A percentile compares a stretch with the other conserved stretches of the same genome.
These are phyloP conservation scores for Pleurotus djamor DNA, from an alignment of 768 basidiomycete genomes.

Conservation along the genomic window DNA sequence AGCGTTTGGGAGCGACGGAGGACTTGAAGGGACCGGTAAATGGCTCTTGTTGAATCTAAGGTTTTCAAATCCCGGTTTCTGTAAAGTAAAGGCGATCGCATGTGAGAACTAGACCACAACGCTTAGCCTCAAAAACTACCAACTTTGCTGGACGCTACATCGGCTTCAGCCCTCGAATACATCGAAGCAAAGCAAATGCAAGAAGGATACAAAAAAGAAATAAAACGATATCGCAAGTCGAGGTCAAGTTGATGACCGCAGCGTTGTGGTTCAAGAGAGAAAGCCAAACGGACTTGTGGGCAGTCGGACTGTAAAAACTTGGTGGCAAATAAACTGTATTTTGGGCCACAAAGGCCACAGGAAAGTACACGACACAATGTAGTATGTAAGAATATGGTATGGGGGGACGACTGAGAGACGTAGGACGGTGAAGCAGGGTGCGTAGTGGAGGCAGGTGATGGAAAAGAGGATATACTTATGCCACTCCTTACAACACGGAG, in stretches of 20 bases:
- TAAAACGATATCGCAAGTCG: neutral
- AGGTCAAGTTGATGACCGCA: neutral
- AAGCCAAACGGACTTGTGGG: neutral
- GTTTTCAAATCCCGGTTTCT: slow-evolving; percentile 44
- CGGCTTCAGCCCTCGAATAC: slow-evolving; percentile 45
- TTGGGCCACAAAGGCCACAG: neutral
- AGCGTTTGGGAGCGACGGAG: slow-evolving; percentile 23
- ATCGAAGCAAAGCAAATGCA: slow-evolving; percentile 28
- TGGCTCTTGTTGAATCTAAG: slow-evolving; percentile 41
- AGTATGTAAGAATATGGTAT: neutral
- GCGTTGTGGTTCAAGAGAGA: slow-evolving; percentile 7
- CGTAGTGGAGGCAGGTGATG: neutral
- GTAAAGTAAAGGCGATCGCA: slow-evolving; percentile 15
- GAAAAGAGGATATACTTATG: neutral
- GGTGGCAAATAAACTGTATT: slow-evolving; percentile 7
- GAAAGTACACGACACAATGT: neutral
- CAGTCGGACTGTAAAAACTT: slow-evolving; percentile 6
- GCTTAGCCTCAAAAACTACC: slow-evolving; percentile 20
- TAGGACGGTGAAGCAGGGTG: neutral
- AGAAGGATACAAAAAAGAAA: slow-evolving; percentile 9
- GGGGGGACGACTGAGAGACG: neutral
- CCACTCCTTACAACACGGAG: neutral
- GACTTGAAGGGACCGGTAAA: slow-evolving; percentile 12
- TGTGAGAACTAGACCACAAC: slow-evolving; percentile 14
- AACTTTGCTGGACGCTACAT: slow-evolving; percentile 46